Evolutionary conservation across 2,329 filamentous ascomycete species (phyloP).

Genomic region (Colletotrichum spinosum): DNA sequence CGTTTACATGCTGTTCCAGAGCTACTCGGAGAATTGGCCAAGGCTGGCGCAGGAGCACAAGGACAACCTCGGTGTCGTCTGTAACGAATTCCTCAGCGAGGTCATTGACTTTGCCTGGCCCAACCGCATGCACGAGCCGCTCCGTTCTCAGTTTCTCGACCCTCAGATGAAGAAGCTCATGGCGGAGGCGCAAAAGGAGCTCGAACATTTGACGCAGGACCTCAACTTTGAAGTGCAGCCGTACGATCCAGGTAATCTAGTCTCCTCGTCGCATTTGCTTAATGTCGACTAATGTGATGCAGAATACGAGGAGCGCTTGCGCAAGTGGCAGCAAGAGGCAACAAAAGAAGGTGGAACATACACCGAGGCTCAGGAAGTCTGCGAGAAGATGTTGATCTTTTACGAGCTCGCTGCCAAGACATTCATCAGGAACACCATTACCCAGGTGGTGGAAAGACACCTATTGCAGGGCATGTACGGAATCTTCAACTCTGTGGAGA

Average conservation of each 20-base stretch:
- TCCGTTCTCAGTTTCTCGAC: slow-evolving; percentile 62
- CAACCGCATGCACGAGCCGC: slow-evolving; percentile 61
- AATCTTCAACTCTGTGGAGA: slow-evolving; percentile 64
- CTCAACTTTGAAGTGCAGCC: slow-evolving; percentile 66
- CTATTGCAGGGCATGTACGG: slow-evolving; percentile 63
- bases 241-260: slow-evolving; percentile 53
- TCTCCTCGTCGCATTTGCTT: too few relatives aligned
- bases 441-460: slow-evolving; percentile 63
- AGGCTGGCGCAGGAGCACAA: slow-evolving; percentile 65
- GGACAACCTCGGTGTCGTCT: slow-evolving; percentile 65
- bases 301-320: slow-evolving; percentile 63
- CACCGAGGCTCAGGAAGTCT: slow-evolving; percentile 63
- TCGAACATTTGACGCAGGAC: slow-evolving; percentile 59
- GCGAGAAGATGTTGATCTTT: slow-evolving; percentile 68
- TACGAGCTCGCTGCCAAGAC: slow-evolving; percentile 65
- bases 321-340: slow-evolving; percentile 57
- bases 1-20: slow-evolving; percentile 66
- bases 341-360: slow-evolving; percentile 59
- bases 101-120: slow-evolving; percentile 64
- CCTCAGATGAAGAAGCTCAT: slow-evolving; percentile 60
- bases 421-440: slow-evolving; percentile 65
- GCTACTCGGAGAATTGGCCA: slow-evolving; percentile 65
- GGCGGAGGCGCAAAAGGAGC: slow-evolving; percentile 59
- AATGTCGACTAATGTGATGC: too few relatives aligned
- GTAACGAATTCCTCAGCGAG: slow-evolving; percentile 64